Base-by-base conservation (phyloP, 192 early-diverging fungal species). In the Backusella psychrophila region DNA sequence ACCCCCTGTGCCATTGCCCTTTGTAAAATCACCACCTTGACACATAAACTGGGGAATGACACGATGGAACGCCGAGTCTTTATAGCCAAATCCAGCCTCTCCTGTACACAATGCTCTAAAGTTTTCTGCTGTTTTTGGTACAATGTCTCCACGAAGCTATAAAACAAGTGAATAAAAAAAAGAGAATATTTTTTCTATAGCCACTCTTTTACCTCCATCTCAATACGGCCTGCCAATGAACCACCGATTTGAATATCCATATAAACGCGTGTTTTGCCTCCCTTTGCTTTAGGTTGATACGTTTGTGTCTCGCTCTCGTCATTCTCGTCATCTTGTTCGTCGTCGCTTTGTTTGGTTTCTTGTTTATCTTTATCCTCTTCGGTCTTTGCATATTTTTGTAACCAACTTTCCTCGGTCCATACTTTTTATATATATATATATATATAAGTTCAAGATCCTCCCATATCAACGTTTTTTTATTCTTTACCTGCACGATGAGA, bases 61-160 rank as follows among this genome's bases (percentile, higher is more conserved):
- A 53, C 96, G 92, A 82, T 98, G 96, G 86, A 97, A 98, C 9
- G 83, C 86, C 52, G 87, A 86, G 59, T 88, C 93, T 82, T 91
- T 92, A 83, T 88, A 95, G 7, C 93, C 91, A 76, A 90, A 91
- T 26, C 95, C 94, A 82, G 96, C 90, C 82, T 98, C 96, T 68
- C 95, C 93, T 72, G 96, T 98, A 89, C 96, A 98, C 75, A 98
- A 89, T 65, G 92, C 93, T 34, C 95, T 90, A 87, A 98, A 99
- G 93, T 99, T 99, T 86, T 99, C 96, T 74, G 96, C 96, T 26
- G 89, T 90, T 81, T 85, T 89, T 77, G 92, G 92, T 52, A 87
- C 85, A 68, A 90, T 82, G 72, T 94, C 89, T 9, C 76, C 77
- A 56, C 85, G 83, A 75, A 93, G 84, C 84, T 93, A 71, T 44